Evolutionary conservation across 306 rosid genomes (phyloP), one percentile per base, ranked within the genome.

Genomic region (Prunus persica): DNA sequence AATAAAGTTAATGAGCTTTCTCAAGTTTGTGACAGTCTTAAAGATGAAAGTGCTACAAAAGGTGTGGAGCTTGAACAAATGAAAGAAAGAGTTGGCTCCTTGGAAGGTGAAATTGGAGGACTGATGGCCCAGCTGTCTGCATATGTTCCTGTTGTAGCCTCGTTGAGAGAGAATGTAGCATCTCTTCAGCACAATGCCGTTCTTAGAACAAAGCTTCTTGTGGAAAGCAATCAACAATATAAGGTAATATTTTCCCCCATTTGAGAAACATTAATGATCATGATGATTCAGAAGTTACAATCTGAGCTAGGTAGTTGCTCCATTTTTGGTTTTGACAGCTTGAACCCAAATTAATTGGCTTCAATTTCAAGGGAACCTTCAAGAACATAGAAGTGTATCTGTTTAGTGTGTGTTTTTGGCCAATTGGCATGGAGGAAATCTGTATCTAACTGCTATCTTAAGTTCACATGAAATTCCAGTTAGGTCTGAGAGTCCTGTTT

Each of bases 61-160:
- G 77, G 76, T 61, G n/a, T 69, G 76, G 88, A 88, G 89, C 87
- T 91, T 79, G 82, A 83, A 69, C 86, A 85, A 65, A 84, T 91
- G 86, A 80, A 86, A 72, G 87, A 78, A 58, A 89, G 86, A 71
- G 85, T 85, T 4, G 3, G 69, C 57, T 64, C 62, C 80, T 78
- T 96, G 80, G 98, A 96, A 89, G 71, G 83, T 87, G 96, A 93
- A 86, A 54, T 89, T 74, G 86, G 91, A 80, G 91, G 83, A 78
- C 75, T 91, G 68, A 87, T 86, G 78, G 81, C 83, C 58, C 85
- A 87, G 77, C 77, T 96, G 79, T 89, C 89, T 81, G 89, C 93
- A 8, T 95, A 90, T 72, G 79, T 74, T 72, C 98, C 98, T 19
- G 90, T 78, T 71, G 79, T 92, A 72, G 82, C 91, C 85, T 88